Conservation (phyloP, 164 flowering plant species). For the Hamamelis virginiana region DNA sequence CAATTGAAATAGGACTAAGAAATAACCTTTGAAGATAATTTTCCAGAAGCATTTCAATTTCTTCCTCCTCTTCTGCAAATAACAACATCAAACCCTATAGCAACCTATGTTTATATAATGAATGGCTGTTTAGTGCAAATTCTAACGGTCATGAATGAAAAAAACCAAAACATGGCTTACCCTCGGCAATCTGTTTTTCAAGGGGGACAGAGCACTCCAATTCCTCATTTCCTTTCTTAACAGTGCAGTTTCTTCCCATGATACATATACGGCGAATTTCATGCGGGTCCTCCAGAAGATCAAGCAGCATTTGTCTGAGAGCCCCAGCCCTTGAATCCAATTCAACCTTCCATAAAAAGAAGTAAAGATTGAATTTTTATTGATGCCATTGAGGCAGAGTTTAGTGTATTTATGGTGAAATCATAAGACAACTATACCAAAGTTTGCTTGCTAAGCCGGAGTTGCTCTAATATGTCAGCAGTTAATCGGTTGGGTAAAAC, state of each 20-base stretch:
- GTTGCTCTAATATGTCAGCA: conserved; percentile 87
- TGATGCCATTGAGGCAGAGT: conserved; percentile 7
- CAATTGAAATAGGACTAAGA: conserved; percentile 9
- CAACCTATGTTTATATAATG: background rate
- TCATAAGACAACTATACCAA: conserved; percentile 44
- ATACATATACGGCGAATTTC: conserved; percentile 93
- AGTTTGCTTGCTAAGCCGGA: conserved; percentile 90
- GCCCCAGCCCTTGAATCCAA: conserved; percentile 91
- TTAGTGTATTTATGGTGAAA: background rate
- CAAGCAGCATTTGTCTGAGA: conserved; percentile 94
- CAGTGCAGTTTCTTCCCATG: conserved; percentile 86
- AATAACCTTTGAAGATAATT: conserved; percentile 90
- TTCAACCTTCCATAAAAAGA: conserved; percentile 65
- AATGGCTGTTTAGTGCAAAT: background rate
- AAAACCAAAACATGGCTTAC: conserved; percentile 32
- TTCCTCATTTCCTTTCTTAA: conserved; percentile 45
- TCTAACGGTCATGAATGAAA: background rate
- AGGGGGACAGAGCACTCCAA: conserved; percentile 72
- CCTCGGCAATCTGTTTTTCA: conserved; percentile 94
- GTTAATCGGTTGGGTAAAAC: conserved; percentile 85
- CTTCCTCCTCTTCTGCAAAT: conserved; percentile 96
- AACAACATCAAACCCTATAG: conserved; percentile 11
- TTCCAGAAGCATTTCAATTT: conserved; percentile 98
- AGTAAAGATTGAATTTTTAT: conserved; percentile 6
- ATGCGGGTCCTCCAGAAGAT: conserved; percentile 90